Evolutionary conservation across 805 yeast species (phyloP), one percentile per base, ranked within the genome.

Genomic region (Candida bentonensis): DNA sequence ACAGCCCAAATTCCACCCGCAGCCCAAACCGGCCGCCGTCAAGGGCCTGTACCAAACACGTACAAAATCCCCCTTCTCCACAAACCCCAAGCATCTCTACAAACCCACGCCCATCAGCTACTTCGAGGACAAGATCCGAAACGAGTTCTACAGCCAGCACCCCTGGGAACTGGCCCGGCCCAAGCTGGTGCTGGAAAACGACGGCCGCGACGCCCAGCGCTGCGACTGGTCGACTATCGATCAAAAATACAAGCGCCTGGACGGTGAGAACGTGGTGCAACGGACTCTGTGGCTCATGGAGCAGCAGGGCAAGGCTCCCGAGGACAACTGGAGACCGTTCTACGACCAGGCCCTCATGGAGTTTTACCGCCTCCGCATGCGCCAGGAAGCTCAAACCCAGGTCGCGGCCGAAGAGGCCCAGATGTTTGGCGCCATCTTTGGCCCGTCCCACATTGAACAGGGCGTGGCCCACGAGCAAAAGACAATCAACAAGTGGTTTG

Each of bases 141-240:
- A 74, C 41, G 68, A 82, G 21, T 92, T 92, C 57, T 89, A 80
- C 62, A 77, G 78, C 47, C 96, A 88, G 59, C 98, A 92, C 63
- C 98, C 98, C 4, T 92, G 98, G 98, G 98, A 92, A 64, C 68
- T 88, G 44, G 85, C 97, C 1, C 74, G 94, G 53, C 96, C 97
- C 13, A 84, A 83, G 59, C 70, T 76, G 23, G 64, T 92, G 51
- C 71, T 87, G 40, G 98, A 92, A 61, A 82, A 78, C 54, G 69
- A 71, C 28, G 84, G 82, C 4, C 67, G 71, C 39, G 85, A 82
- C 40, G 54, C 61, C 34, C 47, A 53, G 2, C 56, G 60, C 4
- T 68, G 69, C 46, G 86, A 92, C 61, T 92, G 98, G 97, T 70
- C 79, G 41, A 69, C 69, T 42, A 73, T 92, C 60, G 72, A 73